These are phyloP conservation scores for Aspergillus niger DNA, from an alignment of 2,329 filamentous ascomycete genomes.

Conservation along the genomic window DNA sequence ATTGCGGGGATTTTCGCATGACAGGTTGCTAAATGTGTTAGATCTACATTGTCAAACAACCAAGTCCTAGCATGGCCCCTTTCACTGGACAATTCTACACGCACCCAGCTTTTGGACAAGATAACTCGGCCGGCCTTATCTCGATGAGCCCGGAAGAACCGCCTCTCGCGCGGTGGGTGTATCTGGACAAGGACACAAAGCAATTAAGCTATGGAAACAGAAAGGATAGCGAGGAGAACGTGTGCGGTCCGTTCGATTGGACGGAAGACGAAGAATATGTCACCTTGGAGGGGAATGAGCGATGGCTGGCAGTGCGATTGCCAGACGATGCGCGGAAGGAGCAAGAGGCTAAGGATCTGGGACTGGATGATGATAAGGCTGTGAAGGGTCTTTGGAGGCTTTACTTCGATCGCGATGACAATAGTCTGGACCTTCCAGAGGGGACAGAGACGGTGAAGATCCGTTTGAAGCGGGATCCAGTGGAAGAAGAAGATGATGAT, in stretches of 20 bases:
- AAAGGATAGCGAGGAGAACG: neutral
- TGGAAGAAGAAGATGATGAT: neutral
- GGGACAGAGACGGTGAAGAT: constrained; percentile 2
- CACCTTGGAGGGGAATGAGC: neutral
- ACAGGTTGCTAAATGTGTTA: neutral
- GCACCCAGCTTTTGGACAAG: neutral
- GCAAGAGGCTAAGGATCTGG: neutral
- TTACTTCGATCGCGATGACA: constrained; percentile 8
- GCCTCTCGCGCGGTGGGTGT: constrained; percentile 4
- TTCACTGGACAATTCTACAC: constrained; percentile 5
- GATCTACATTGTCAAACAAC: constrained; percentile 2
- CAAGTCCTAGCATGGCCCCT: neutral
- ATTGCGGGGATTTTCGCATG: neutral
- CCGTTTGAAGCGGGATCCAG: neutral
- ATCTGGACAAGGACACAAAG: neutral
- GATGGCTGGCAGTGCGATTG: constrained; percentile 8
- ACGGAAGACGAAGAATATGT: neutral
- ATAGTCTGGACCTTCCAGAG: neutral
- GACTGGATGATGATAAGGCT: neutral
- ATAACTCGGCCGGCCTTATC: neutral
- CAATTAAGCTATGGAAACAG: neutral
- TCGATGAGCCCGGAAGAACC: neutral
- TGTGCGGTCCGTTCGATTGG: constrained; percentile 5
- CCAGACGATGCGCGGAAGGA: neutral
- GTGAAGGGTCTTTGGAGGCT: neutral